These are phyloP conservation scores for Cutaneotrichosporon sp. DNA, from an alignment of 1,284 basidiomycete genomes.

Conservation along the genomic window DNA sequence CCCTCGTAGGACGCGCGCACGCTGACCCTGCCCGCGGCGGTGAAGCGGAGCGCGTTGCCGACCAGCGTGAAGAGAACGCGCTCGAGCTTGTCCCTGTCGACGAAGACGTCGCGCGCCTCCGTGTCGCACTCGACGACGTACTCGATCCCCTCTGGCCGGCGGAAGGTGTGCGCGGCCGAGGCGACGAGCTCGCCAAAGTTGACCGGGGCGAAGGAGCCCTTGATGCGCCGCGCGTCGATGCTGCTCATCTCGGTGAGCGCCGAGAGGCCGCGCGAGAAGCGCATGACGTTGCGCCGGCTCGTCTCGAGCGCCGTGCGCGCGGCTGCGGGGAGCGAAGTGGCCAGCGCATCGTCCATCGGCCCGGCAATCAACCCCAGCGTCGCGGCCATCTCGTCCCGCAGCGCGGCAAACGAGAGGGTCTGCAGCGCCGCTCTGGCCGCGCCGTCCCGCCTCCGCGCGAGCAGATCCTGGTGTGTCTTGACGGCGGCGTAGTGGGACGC, in stretches of 20 bases:
- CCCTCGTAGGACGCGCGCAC: constrained; percentile 35
- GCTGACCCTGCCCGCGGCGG: constrained; percentile 34
- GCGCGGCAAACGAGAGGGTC: constrained; percentile 46
- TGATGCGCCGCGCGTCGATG: constrained; percentile 47
- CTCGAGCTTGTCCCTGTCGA: constrained; percentile 55
- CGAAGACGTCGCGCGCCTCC: constrained; percentile 40
- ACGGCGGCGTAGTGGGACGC: not conserved
- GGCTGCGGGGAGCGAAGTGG: constrained; percentile 33
- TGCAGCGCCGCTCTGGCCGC: constrained; percentile 11
- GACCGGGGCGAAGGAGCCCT: constrained; percentile 48
- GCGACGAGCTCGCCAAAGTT: constrained; percentile 42
- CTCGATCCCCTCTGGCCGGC: constrained; percentile 32
- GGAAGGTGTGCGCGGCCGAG: too few species aligned
- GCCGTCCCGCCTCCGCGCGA: not conserved
- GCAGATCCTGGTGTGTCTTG: not conserved
- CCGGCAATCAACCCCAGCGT: constrained; percentile 52
- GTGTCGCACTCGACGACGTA: constrained; percentile 51
- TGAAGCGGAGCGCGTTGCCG: constrained; percentile 53
- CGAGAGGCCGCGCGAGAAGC: constrained; percentile 47
- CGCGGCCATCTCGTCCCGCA: constrained; percentile 52
- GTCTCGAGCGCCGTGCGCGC: constrained; percentile 46
- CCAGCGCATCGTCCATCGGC: constrained; percentile 43
- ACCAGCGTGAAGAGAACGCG: constrained; percentile 55
- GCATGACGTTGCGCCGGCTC: constrained; percentile 45
- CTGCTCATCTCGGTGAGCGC: constrained; percentile 51